Conservation (phyloP, 148 eudicot genomes). For the Amaranthus cruentus region DNA sequence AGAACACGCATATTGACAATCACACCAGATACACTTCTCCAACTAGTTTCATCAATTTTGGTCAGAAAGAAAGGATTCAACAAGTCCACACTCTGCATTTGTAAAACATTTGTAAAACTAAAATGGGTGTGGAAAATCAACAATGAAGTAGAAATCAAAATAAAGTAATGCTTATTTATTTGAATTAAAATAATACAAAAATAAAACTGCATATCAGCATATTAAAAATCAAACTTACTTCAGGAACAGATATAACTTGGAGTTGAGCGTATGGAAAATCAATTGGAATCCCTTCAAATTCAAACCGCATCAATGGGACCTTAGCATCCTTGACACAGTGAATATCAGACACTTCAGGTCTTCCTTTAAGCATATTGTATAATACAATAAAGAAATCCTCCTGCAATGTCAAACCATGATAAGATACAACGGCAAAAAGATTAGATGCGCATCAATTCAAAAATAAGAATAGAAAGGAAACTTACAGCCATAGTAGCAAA, state of each 20-base stretch:
- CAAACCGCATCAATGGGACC: conserved; percentile 57
- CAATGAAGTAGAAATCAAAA: background rate
- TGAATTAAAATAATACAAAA: background rate
- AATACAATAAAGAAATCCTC: conserved; percentile 56
- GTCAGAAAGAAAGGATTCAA: conserved; percentile 31
- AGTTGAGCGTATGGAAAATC: conserved; percentile 61
- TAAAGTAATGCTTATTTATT: background rate
- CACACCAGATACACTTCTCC: conserved; percentile 59
- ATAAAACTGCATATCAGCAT: background rate
- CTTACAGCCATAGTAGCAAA: conserved; percentile 53
- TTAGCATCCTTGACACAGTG: conserved; percentile 53
- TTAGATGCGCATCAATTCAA: background rate
- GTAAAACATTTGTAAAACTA: too few species aligned
- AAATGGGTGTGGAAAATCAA: too few species aligned
- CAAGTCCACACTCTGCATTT: conserved; percentile 49
- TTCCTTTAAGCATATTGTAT: conserved; percentile 40
- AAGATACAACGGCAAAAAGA: background rate
- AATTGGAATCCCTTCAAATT: conserved; percentile 48
- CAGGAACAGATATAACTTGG: conserved; percentile 41
- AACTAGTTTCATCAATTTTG: conserved; percentile 56
- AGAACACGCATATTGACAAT: conserved; percentile 56
- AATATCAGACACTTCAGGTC: conserved; percentile 44
- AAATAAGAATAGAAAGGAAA: background rate
- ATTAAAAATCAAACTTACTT: conserved; percentile 24
- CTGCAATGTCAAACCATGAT: conserved; percentile 28